phyloP scores from a whole-genome alignment of 2,329 filamentous ascomycete genomes.

The Trichoderma simmonsii region DNA sequence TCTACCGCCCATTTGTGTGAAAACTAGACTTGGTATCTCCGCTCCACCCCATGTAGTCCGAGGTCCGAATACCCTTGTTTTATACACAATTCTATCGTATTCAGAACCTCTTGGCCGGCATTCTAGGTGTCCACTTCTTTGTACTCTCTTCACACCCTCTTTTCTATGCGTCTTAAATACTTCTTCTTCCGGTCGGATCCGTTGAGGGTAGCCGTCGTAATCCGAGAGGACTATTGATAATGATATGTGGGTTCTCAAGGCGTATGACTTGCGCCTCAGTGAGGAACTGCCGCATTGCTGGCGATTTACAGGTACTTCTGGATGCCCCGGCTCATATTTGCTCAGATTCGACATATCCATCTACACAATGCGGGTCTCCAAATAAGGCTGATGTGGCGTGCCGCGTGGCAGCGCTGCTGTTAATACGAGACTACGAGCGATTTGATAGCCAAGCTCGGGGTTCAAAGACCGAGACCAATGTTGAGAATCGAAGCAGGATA shows the following conservation, averaged over 20 bases:
- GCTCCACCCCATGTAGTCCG: neutral
- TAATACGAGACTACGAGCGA: neutral
- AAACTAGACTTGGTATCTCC: neutral
- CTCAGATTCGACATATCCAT: neutral
- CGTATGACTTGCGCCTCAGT: neutral
- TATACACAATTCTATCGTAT: neutral
- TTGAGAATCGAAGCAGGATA: conserved; percentile 18
- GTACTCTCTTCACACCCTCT: conserved; percentile 9
- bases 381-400: neutral
- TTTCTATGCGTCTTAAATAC: neutral
- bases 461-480: neutral
- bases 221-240: conserved; percentile 4
- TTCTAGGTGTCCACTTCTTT: neutral
- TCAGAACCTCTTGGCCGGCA: neutral
- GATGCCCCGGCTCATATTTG: neutral
- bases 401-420: neutral
- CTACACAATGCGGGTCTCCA: neutral
- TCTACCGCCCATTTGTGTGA: neutral
- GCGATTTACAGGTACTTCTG: neutral
- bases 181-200: neutral
- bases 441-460: neutral
- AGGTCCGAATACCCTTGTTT: neutral
- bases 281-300: neutral
- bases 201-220: neutral
- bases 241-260: neutral